phyloP scores from a whole-genome alignment of 768 basidiomycete genomes.

The Pisolithus orientalis region DNA sequence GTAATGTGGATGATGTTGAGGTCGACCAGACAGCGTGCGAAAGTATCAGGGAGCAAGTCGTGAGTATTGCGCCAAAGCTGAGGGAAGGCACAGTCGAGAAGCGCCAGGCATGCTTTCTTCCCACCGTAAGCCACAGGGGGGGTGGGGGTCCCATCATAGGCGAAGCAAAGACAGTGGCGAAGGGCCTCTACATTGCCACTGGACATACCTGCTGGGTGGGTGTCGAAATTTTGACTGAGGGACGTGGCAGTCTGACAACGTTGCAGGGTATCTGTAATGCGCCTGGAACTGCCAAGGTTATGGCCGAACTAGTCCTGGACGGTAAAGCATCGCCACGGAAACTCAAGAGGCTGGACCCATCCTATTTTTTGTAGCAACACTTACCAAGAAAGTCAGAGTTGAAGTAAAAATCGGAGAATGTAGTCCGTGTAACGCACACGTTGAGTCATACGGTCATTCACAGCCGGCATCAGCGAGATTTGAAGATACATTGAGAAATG shows the following conservation, averaged over 20 bases:
- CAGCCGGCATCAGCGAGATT: neutral
- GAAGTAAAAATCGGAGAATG: neutral
- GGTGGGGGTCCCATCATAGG: constrained; percentile 64
- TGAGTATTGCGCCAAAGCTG: constrained; percentile 54
- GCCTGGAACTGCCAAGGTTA: constrained; percentile 72
- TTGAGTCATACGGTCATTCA: neutral
- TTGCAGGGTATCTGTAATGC: constrained; percentile 72
- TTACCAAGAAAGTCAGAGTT: neutral
- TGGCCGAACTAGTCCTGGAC: constrained; percentile 67
- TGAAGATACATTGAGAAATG: neutral
- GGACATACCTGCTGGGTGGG: constrained; percentile 80
- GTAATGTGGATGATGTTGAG: constrained; percentile 63
- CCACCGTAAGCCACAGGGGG: constrained; percentile 49
- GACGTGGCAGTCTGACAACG: constrained; percentile 2
- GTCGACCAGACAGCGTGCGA: constrained; percentile 54
- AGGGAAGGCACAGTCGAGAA: constrained; percentile 45
- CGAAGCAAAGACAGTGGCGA: constrained; percentile 45
- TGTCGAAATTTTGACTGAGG: constrained; percentile 4
- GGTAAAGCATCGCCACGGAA: constrained; percentile 56
- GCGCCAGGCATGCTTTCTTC: constrained; percentile 75
- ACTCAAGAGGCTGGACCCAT: constrained; percentile 41
- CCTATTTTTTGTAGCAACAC: constrained; percentile 25
- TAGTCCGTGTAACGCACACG: neutral
- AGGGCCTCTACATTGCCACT: constrained; percentile 64
- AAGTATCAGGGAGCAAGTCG: constrained; percentile 47